phyloP scores from a whole-genome alignment of 2,329 filamentous ascomycete species.

The Fusarium oxysporum region DNA sequence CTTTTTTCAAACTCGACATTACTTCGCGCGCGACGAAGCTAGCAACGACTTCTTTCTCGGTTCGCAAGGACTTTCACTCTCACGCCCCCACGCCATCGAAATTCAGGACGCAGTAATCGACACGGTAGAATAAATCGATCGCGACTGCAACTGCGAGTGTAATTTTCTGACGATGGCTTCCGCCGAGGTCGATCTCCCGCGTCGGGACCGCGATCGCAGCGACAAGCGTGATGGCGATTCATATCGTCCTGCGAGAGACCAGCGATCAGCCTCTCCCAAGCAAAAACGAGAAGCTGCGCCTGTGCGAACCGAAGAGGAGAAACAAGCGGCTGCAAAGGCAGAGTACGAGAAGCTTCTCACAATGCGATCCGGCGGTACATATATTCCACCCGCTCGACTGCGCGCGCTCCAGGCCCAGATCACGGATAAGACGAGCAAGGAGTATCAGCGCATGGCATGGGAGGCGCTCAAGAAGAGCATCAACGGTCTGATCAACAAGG shows the following conservation, averaged over 20 bases:
- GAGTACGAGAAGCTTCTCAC: constrained; percentile 93
- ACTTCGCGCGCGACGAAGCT: constrained; percentile 25
- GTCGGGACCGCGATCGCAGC: constrained; percentile 52
- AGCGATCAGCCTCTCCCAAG: constrained; percentile 42
- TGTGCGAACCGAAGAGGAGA: constrained; percentile 78
- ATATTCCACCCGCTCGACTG: constrained; percentile 92
- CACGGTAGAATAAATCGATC: not conserved
- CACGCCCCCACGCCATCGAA: constrained; percentile 28
- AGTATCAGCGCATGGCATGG: constrained; percentile 99
- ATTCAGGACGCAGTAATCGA: not conserved
- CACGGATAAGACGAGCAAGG: constrained; percentile 94
- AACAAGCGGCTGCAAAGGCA: constrained; percentile 87
- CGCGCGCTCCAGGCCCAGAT: constrained; percentile 95
- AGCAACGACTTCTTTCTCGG: constrained; percentile 29
- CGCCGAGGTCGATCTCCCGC: constrained; percentile 56
- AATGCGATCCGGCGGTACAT: constrained; percentile 94
- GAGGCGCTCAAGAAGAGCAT: constrained; percentile 99
- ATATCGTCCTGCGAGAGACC: constrained; percentile 58
- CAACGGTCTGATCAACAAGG: constrained; percentile 98
- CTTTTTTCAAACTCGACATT: constrained; percentile 36
- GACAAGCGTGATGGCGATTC: constrained; percentile 61
- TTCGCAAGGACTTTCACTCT: constrained; percentile 18
- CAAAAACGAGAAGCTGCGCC: constrained; percentile 53
- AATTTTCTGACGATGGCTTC: constrained; percentile 55
- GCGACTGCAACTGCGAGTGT: not conserved